Conservation (phyloP, 805 yeast genomes). For the Jamesozyma rosinii region DNA sequence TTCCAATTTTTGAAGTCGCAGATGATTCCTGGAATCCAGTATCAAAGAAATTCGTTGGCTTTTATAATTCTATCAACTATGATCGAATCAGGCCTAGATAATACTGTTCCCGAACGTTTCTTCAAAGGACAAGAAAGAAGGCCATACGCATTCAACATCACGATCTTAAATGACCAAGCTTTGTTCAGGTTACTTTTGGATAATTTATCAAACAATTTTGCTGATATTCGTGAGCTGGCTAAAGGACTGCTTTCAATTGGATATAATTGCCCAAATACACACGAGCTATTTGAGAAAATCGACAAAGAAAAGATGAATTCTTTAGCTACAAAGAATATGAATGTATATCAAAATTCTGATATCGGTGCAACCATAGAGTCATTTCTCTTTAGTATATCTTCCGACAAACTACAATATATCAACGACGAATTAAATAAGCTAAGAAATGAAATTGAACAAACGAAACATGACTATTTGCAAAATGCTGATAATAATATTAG, state of each 20-base stretch:
- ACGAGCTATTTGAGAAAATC: neutral
- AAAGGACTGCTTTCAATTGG: conserved; percentile 37
- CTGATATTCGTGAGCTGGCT: conserved; percentile 58
- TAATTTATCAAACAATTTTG: conserved; percentile 59
- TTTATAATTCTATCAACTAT: conserved; percentile 39
- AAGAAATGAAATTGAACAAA: conserved; percentile 28
- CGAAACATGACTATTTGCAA: conserved; percentile 29
- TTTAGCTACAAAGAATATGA: conserved; percentile 36
- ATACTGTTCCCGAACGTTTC: conserved; percentile 30
- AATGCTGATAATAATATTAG: conserved; percentile 52
- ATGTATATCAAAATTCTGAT: conserved; percentile 51
- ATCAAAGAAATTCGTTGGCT: conserved; percentile 44
- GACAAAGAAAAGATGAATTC: conserved; percentile 10
- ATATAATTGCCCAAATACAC: conserved; percentile 11
- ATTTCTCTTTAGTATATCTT: conserved; percentile 36
- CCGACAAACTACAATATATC: conserved; percentile 25
- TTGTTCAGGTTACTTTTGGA: conserved; percentile 46
- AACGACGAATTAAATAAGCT: conserved; percentile 30
- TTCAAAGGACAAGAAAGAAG: conserved; percentile 38
- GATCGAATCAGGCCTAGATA: conserved; percentile 49
- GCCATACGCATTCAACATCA: conserved; percentile 40
- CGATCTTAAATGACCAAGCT: conserved; percentile 32
- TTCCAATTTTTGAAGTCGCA: conserved; percentile 31
- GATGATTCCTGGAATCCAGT: conserved; percentile 48
- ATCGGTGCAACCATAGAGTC: conserved; percentile 66